These are phyloP conservation scores for Vitis rupestris DNA, from an alignment of 164 flowering plant species.

Conservation along the genomic window DNA sequence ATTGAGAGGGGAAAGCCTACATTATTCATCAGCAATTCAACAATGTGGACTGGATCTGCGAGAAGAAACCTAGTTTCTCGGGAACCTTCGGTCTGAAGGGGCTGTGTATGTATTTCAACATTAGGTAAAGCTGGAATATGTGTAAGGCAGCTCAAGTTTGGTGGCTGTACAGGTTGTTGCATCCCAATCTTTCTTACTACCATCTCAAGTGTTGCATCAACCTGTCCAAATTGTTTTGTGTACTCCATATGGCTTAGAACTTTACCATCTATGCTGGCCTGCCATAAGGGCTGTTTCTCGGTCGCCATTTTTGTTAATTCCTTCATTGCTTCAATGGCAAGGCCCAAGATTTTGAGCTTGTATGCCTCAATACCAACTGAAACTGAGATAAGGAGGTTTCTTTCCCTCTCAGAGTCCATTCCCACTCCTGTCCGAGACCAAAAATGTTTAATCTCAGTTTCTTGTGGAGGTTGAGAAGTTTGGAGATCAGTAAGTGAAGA, in stretches of 20 bases:
- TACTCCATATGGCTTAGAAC: conserved; percentile 23
- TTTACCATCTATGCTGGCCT: background rate
- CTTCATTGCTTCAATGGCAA: conserved; percentile 27
- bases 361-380: conserved; percentile 17
- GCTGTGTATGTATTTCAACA: background rate
- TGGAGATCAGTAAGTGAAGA: background rate
- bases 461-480: background rate
- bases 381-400: conserved; percentile 35
- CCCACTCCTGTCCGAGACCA: background rate
- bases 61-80: conserved; percentile 17
- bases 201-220: conserved; percentile 24
- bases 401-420: conserved; percentile 11
- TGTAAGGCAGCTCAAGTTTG: background rate
- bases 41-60: conserved; percentile 14
- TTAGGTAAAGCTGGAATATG: background rate
- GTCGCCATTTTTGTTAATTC: conserved; percentile 24
- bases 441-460: background rate
- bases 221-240: conserved; percentile 10
- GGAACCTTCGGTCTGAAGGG: conserved; percentile 23
- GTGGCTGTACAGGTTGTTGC: conserved; percentile 6
- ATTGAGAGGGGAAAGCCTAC: conserved; percentile 12
- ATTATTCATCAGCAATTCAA: conserved; percentile 36
- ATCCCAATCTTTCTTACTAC: conserved; percentile 14
- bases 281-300: conserved; percentile 30
- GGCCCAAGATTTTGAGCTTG: conserved; percentile 19